Evolutionary conservation across 495 filamentous ascomycete species (phyloP).

Genomic region (Aspergillus campestris): DNA sequence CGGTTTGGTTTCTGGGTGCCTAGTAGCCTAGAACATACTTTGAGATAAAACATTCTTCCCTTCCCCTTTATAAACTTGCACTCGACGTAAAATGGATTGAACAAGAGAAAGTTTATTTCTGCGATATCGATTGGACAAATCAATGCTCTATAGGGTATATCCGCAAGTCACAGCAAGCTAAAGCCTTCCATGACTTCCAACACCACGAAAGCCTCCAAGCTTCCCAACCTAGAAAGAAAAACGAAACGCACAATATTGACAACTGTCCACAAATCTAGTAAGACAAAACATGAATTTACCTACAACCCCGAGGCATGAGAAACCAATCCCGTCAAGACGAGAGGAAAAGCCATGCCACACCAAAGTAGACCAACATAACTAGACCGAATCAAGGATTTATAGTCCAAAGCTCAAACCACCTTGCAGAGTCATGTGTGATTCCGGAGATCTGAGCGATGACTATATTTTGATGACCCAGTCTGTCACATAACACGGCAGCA

Average conservation of each 20-base stretch:
- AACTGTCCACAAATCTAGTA: background rate
- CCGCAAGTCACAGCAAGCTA: slow-evolving; percentile 9
- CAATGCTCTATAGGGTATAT: slow-evolving; percentile 20
- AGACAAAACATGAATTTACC: slow-evolving; percentile 2
- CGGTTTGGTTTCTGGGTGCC: too few species aligned
- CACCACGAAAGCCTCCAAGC: slow-evolving; percentile 1
- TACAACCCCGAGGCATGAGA: slow-evolving; percentile 14
- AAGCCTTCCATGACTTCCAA: background rate
- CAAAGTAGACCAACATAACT: slow-evolving; percentile 12
- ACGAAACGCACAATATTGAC: background rate
- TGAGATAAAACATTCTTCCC: background rate
- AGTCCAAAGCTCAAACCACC: too few species aligned
- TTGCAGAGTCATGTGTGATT: background rate
- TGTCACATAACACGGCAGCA: slow-evolving; percentile 16
- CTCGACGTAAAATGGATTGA: too few species aligned
- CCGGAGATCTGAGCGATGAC: background rate
- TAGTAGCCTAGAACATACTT: background rate
- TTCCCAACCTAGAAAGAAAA: background rate
- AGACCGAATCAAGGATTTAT: background rate
- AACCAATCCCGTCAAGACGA: slow-evolving; percentile 19
- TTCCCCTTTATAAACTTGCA: too few species aligned
- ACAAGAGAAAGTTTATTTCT: too few species aligned
- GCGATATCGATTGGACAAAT: background rate
- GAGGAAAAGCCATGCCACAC: slow-evolving; percentile 26
- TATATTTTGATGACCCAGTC: background rate